These are phyloP conservation scores for Cyclotella cryptica DNA, from an alignment of 108 stramenopile genomes.

Conservation along the genomic window DNA sequence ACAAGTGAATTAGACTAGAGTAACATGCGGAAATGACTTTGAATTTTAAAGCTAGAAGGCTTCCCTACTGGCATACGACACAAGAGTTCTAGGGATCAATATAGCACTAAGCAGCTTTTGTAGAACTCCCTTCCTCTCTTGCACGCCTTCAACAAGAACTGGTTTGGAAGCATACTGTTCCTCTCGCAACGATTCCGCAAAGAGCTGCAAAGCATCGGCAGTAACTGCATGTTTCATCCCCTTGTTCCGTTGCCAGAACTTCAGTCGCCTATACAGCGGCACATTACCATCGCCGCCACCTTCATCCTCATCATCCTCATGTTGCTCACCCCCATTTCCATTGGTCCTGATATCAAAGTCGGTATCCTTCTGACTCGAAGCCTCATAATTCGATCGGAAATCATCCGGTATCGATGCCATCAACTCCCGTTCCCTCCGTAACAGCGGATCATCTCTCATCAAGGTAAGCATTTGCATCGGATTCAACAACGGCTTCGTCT, in stretches of 20 bases:
- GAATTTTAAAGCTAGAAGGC: conserved; percentile 8
- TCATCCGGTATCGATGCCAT: conserved; percentile 54
- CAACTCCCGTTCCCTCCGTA: conserved; percentile 41
- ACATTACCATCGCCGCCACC: background rate
- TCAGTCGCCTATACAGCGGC: conserved; percentile 2
- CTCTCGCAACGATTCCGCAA: conserved; percentile 33
- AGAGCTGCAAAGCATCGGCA: conserved; percentile 28
- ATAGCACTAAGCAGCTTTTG: conserved; percentile 24
- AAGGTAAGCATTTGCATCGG: conserved; percentile 43
- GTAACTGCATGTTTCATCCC: background rate
- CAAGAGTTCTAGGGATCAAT: conserved; percentile 34
- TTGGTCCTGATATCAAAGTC: conserved; percentile 33
- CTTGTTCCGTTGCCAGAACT: conserved; percentile 27
- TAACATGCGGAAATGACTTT: background rate
- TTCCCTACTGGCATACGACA: conserved; percentile 41
- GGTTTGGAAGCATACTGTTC: conserved; percentile 26
- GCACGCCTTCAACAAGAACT: conserved; percentile 24
- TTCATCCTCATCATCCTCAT: background rate
- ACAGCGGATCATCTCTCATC: conserved; percentile 49
- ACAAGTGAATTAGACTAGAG: background rate
- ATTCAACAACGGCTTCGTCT: conserved; percentile 46
- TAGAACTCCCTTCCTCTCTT: conserved; percentile 18
- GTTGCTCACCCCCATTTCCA: conserved; percentile 3
- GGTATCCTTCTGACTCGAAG: conserved; percentile 24
- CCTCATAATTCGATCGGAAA: conserved; percentile 37